Evolutionary conservation across 768 basidiomycete species (phyloP), one percentile per base, ranked within the genome.

Genomic region (Mycena epipterygia): DNA sequence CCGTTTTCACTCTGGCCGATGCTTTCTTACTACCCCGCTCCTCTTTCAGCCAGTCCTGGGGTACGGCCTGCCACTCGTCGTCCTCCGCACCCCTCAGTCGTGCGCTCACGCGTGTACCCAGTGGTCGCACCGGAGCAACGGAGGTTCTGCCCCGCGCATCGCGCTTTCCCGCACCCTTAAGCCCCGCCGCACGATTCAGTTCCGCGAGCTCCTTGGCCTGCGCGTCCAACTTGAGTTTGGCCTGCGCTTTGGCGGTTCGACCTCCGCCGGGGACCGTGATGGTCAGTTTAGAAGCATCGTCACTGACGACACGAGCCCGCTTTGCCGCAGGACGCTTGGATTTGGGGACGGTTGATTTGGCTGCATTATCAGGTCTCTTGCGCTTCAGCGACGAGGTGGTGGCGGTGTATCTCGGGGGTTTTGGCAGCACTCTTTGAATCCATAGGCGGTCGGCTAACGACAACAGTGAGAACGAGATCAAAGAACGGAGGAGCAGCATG

Each of bases 21-120:
- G 55, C 70, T 35, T 63, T 68, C 55, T 42, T 75, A 49, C 49
- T 57, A 17, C 68, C 59, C 62, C 66, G 60, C 68, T 81, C 67
- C 11, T 67, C 62, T 35, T 44, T 42, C 53, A 64, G 33, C 94
- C 93, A 95, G 75, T 93, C 93, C 12, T 90, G 87, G 0, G 94
- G 95, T 29, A 95, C 87, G 64, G 88, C 84, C 79, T 95, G 93
- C 95, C 94, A 95, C 73, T 89, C 91, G 4, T 90, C 90, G n/a
- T 88, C 84, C 16, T 77, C 85, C 4, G 81, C 66, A 19, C 90
- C 90, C 49, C 92, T 84, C 68, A 95, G 78, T 46, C 94, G 85
- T 1, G 90, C 87, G 75, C 93, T 95, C 4, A 89, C 76, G 30
- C 93, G 84, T 5, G 91, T 91, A 3, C 93, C 93, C 30, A 85